Base-by-base conservation (phyloP, 805 yeast genomes). In the Saturnispora saitoi region DNA sequence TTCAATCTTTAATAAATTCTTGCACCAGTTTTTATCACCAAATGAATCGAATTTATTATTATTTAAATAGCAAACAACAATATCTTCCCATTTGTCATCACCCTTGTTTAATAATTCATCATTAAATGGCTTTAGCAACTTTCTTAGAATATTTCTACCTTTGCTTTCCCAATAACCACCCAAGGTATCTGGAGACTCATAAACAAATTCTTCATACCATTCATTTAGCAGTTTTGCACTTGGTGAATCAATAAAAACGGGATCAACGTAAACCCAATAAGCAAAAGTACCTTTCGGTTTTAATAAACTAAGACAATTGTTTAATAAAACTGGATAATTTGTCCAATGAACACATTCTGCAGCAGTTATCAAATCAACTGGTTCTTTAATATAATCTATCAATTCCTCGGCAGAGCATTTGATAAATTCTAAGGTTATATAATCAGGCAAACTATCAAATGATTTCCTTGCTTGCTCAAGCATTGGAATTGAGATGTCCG, bases 271-370 rank as follows among this genome's bases (percentile, higher is more conserved):
- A 4, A 86, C 84, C 84, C 91, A 88, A 55, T 77, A 76, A 0
- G 88, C 83, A 43, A 89, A 59, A 0, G 73, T 69, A 0, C 78
- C 81, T 7, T 67, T 67, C 2, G 65, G 60, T 50, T 69, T 69
- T 44, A 69, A 64, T 32, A 69, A 60, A 30, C 69, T 61, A 43
- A 57, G 55, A 47, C 67, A 59, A 61, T 65, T 70, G 32, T 32
- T 48, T 29, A 58, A 56, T 65, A 58, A 59, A 24, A 40, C 52
- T 11, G 30, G 57, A 22, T 52, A 57, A 54, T 56, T 62, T 49
- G 86, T 76, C 95, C 96, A 89, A 64, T 89, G 96, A n/a, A 76
- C 78, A 50, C 89, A 83, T 60, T 89, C 89, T 0, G 90, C 95
- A n/a, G 82, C 85, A 2, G 88, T 75, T 12, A 87, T 69, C 56